Base-by-base conservation (phyloP, 345 rosid genomes). In the Eucalyptus camaldulensis region DNA sequence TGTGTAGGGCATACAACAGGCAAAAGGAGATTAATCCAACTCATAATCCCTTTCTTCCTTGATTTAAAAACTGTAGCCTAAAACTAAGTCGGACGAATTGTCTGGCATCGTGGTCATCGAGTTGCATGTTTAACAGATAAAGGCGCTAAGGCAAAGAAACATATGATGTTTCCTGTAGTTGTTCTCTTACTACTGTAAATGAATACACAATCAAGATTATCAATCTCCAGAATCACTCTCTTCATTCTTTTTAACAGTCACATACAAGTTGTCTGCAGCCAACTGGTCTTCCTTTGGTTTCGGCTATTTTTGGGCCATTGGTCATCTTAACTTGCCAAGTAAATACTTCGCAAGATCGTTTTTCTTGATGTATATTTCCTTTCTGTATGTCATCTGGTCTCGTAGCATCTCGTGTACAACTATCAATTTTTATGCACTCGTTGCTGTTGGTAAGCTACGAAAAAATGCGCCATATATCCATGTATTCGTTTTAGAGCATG, bases 31-130 rank as follows among this genome's bases (percentile, higher is more conserved):
- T 92, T 8, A 90, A 87, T 87, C 96, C 99, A 49, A 96, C 98
- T 54, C 96, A 93, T 94, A 95, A 96, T 90, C 99, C 99, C 13
- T 97, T 97, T 91, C 99, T 97, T 62, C 98, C 98, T 80, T 95
- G 93, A 95, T 87, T 29, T 86, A 44, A 5, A 43, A 76, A 76
- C 29, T 2, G 0, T 76, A 76, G 85, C 85, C 15, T 7, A 76
- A 76, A 76, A 25, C 31, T 76, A 76, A 76, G 47, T 76, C 47
- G 8, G 29, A 76, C 29, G 22, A 21, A 76, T 76, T 76, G 47
- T 76, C 47, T 4, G 85, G 85, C 29, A 76, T 40, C 1, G 8
- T 76, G 85, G 85, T 10, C 47, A 76, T 40, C 3, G 2, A 40
- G 85, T 76, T 76, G 47, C 85, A 21, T 76, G 83, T 76, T 76